Evolutionary conservation across 2,329 filamentous ascomycete genomes (phyloP).

Genomic region (Pseudocercospora fijiensis): DNA sequence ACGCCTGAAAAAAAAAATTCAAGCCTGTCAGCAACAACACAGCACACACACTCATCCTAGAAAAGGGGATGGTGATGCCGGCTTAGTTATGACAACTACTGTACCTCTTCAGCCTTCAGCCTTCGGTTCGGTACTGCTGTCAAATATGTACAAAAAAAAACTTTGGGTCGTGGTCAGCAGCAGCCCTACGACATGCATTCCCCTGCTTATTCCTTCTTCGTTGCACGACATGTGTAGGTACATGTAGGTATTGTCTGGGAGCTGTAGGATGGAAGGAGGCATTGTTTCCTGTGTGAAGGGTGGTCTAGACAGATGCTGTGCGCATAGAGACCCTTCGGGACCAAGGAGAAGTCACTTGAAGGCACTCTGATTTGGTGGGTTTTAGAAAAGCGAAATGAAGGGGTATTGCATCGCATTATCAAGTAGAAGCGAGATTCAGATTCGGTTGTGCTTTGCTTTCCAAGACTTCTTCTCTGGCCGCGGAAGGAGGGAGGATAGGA

Average conservation of each 20-base stretch:
- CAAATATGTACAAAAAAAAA: background rate
- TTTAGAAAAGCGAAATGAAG: conserved; percentile 4
- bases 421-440: conserved; percentile 4
- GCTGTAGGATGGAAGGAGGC: too few species aligned
- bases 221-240: background rate
- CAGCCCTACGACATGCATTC: too few species aligned
- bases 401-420: background rate
- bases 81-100: too few species aligned
- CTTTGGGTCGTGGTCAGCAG: background rate
- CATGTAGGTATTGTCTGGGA: background rate
- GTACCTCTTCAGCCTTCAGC: too few species aligned
- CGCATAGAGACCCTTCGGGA: too few species aligned
- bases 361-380: too few species aligned
- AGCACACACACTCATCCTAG: too few species aligned
- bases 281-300: too few species aligned
- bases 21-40: too few species aligned
- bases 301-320: too few species aligned
- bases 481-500: background rate
- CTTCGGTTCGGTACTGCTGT: background rate
- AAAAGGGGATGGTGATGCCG: too few species aligned
- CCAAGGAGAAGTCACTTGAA: background rate
- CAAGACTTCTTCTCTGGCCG: background rate
- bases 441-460: background rate
- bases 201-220: too few species aligned
- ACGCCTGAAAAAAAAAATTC: background rate